These are phyloP conservation scores for Psilocybe cyanescens DNA, from an alignment of 768 basidiomycete genomes.

Conservation along the genomic window DNA sequence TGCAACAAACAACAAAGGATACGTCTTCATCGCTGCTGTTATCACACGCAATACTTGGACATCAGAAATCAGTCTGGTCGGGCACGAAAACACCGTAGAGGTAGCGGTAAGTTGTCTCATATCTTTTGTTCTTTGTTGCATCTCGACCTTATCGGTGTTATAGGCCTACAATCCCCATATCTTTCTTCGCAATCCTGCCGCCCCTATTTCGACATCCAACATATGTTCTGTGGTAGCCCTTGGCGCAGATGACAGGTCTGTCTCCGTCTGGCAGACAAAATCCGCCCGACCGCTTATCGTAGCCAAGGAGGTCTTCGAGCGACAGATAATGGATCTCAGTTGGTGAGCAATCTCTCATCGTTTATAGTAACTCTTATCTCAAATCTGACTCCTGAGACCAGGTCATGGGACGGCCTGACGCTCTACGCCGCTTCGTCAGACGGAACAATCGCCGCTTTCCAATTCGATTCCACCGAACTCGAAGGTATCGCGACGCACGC, in stretches of 20 bases:
- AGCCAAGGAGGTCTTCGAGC: slow-evolving; percentile 90
- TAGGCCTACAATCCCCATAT: slow-evolving; percentile 94
- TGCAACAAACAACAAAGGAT: slow-evolving; percentile 94
- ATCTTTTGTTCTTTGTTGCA: not conserved
- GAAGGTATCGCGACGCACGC: slow-evolving; percentile 79
- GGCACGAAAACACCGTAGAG: slow-evolving; percentile 96
- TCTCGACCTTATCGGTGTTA: not conserved
- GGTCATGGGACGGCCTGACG: slow-evolving; percentile 92
- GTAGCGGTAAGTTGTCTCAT: slow-evolving; percentile 69
- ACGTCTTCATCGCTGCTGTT: slow-evolving; percentile 96
- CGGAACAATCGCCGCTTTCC: slow-evolving; percentile 89
- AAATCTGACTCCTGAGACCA: slow-evolving; percentile 30
- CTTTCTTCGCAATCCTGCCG: slow-evolving; percentile 76
- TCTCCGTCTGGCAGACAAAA: slow-evolving; percentile 97
- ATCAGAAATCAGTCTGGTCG: slow-evolving; percentile 91
- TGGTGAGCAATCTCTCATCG: slow-evolving; percentile 61
- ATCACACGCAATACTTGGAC: slow-evolving; percentile 90
- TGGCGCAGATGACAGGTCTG: slow-evolving; percentile 90
- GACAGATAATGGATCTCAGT: slow-evolving; percentile 93
- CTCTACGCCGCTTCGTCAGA: slow-evolving; percentile 96
- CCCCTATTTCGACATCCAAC: slow-evolving; percentile 75
- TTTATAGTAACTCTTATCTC: slow-evolving; percentile 10
- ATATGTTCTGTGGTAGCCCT: slow-evolving; percentile 93
- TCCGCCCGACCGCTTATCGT: slow-evolving; percentile 90
- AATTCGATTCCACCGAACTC: slow-evolving; percentile 79